Conservation (phyloP, 78 protist species). For the Tieghemostelium lacteum region DNA sequence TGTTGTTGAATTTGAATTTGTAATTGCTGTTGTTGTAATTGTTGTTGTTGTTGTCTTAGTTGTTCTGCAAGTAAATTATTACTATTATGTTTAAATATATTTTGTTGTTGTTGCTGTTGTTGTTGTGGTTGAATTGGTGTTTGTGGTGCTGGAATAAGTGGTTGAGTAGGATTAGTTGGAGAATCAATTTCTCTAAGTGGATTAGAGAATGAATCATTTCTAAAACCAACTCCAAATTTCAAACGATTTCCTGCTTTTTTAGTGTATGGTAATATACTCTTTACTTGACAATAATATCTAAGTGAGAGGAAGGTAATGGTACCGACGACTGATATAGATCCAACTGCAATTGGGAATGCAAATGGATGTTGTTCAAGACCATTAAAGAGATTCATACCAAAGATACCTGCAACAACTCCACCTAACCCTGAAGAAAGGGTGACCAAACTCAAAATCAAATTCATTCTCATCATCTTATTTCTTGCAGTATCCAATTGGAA, state of each 20-base stretch:
- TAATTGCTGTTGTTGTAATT: no score
- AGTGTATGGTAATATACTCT: slow-evolving; percentile 47
- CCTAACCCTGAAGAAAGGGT: slow-evolving; percentile 69
- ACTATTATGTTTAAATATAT: no score
- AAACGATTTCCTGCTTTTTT: slow-evolving; percentile 18
- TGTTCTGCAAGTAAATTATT: no score
- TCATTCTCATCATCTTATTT: slow-evolving; percentile 79
- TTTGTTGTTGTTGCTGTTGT: slow-evolving; percentile 18
- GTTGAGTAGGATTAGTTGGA: slow-evolving; percentile 3
- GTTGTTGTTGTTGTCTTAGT: no score
- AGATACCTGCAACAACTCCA: slow-evolving; percentile 45
- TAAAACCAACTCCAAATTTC: slow-evolving; percentile 15
- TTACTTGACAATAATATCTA: slow-evolving; percentile 47
- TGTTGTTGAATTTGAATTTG: slow-evolving; percentile 26
- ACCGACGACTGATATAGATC: slow-evolving; percentile 17
- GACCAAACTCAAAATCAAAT: slow-evolving; percentile 51
- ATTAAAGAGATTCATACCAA: slow-evolving; percentile 57
- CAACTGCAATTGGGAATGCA: slow-evolving; percentile 30
- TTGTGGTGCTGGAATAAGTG: no score
- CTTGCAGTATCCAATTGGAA: slow-evolving; percentile 75
- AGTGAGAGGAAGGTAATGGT: slow-evolving; percentile 1
- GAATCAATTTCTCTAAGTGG: slow-evolving; percentile 13
- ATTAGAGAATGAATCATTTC: slow-evolving; percentile 34
- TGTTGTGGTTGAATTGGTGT: slow-evolving; percentile 6
- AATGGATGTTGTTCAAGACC: slow-evolving; percentile 45